Evolutionary conservation across 495 filamentous ascomycete species (phyloP), one percentile per base, ranked within the genome.

Genomic region (Baudoinia panamericana): DNA sequence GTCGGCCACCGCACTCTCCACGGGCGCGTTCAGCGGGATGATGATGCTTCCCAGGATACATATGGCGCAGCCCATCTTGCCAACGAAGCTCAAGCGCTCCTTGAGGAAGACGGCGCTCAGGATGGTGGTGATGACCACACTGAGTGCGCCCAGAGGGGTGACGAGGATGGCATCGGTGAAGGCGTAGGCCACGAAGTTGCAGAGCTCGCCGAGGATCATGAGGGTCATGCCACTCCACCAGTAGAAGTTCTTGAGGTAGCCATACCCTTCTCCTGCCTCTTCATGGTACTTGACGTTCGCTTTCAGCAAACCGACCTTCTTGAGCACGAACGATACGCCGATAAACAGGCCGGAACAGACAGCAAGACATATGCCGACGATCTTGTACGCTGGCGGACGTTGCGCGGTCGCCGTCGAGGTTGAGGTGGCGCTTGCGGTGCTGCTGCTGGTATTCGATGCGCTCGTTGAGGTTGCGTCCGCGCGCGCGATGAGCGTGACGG

Each of bases 201-300:
- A 93, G 24, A 90, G 75, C 62, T 97, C 90, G 35, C 90, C 90
- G 29, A 96, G 54, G 49, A 96, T 92, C 90, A 97, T 97, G 55
- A 97, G 66, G 15, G 72, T 85, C 92, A 97, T 97, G 48, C 90
- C 90, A 17, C 63, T 58, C 90, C 90, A 97, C 90, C 90, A 97
- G 65, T 71, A 95, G 15, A 68, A 63, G 56, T 97, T 97, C 70
- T 92, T 94, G 52, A 97, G 73, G 58, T 97, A 97, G 44, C 90
- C 92, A 57, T 97, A 97, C 23, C 90, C 90, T 58, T 96, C 88
- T 35, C 90, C 90, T 2, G 87, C 86, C 49, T 87, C 84, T 58
- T 95, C 88, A 54, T 92, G 81, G 61, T 95, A 95, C 63, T 96
- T 97, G 48, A 83, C 72, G 58, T 97, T 97, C 30, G 90, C 90